Base-by-base conservation (phyloP, 2,329 filamentous ascomycete species). In the Phaeoacremonium minimum region DNA sequence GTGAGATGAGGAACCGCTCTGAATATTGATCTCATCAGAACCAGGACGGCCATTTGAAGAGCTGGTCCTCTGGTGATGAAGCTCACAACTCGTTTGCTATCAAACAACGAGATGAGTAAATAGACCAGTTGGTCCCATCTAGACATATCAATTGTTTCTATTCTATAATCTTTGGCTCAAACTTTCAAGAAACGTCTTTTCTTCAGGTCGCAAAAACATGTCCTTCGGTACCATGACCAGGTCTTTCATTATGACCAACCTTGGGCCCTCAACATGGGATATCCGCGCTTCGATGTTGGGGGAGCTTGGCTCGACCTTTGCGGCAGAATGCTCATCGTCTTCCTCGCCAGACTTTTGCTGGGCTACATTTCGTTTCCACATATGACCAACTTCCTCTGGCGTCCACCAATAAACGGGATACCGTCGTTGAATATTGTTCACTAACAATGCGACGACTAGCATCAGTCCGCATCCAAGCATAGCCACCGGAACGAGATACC, bases 351-450 rank as follows among this genome's bases (percentile, higher is more conserved):
- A 26, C 5, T 16, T 22, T 18, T 7, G 11, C 7, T 12, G 17
- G 17, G 8, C 12, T 8, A 18, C 30, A 32, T 30, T 33, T 19
- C 36, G 13, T 6, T 31, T 15, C 48, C 48, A 51, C 13, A 48
- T 48, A 33, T 36, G 28, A 1, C 53, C 56, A n/a, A 50, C 52
- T 31, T 61, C 53, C 18, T 50, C 57, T 1, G 73, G 64, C 2
- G 75, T 74, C 78, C 78, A 87, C 84, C 84, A 89, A 53, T 85
- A 87, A 3, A 75, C 45, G 0, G 85, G 85, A 43, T 77, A 88
- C 14, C 69, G 66, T 7, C 80, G 66, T 51, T 83, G 75, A 3
- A 87, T 60, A 43, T 89, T 89, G 50, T 87, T 87, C 40, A 87
- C 48, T 6, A 86, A 18, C 33, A 86, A 59, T 0, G 83, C 83